A percentile compares a stretch with the other conserved stretches of the same genome.
Evolutionary conservation across 2,329 filamentous ascomycete genomes (phyloP).

Genomic region (Didymella glomerata): DNA sequence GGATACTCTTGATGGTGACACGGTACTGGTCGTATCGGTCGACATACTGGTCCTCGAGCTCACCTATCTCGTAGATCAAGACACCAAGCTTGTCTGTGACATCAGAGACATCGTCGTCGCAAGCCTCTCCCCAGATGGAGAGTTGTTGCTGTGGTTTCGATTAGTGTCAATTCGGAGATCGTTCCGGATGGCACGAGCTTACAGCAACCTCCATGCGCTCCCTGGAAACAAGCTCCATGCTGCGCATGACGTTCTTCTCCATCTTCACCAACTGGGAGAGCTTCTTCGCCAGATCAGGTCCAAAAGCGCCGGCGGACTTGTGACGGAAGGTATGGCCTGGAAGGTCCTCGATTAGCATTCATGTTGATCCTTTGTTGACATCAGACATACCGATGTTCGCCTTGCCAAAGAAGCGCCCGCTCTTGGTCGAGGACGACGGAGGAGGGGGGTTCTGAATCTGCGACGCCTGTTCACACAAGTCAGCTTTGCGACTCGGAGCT

Average conservation of each 20-base stretch:
- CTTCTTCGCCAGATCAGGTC: constrained; percentile 94
- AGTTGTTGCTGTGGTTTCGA: constrained; percentile 81
- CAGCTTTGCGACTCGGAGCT: not conserved
- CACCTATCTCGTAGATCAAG: constrained; percentile 96
- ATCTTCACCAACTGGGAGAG: constrained; percentile 98
- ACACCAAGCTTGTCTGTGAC: constrained; percentile 99
- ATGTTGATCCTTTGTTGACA: constrained; percentile 7
- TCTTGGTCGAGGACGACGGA: constrained; percentile 89
- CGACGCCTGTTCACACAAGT: constrained; percentile 66
- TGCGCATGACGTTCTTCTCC: constrained; percentile 99
- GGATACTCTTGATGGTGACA: constrained; percentile 98
- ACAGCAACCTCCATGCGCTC: constrained; percentile 99
- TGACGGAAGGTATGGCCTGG: constrained; percentile 75
- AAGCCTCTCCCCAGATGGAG: constrained; percentile 94
- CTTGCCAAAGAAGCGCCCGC: constrained; percentile 86
- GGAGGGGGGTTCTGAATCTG: constrained; percentile 91
- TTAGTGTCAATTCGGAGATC: constrained; percentile 30
- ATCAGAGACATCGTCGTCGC: constrained; percentile 97
- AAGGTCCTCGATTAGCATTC: constrained; percentile 3
- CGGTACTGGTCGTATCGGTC: constrained; percentile 99
- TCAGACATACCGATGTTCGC: constrained; percentile 75
- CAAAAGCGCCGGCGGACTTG: constrained; percentile 78
- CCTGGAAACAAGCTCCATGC: constrained; percentile 90
- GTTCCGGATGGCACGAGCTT: constrained; percentile 56
- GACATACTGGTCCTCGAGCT: constrained; percentile 97